These are phyloP conservation scores for Sisymbrium irio DNA, from an alignment of 345 rosid species.

Conservation along the genomic window DNA sequence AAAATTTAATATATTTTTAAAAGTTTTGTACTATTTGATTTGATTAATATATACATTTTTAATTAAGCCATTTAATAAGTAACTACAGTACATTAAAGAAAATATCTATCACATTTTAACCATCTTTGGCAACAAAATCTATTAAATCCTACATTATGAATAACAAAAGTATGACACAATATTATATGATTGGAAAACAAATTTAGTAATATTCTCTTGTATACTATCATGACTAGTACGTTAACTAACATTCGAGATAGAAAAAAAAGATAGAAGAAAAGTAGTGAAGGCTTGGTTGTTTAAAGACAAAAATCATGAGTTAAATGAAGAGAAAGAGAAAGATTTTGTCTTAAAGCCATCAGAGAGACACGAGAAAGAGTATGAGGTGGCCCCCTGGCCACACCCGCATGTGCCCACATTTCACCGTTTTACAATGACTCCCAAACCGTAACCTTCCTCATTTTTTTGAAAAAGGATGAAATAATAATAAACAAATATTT, in stretches of 20 bases:
- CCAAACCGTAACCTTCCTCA: conserved; percentile 28
- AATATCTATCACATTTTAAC: not conserved
- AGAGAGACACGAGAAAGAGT: conserved; percentile 36
- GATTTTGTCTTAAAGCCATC: conserved; percentile 37
- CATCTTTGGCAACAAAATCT: too few relatives aligned
- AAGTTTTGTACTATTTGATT: too few relatives aligned
- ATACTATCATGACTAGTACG: not conserved
- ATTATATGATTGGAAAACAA: not conserved
- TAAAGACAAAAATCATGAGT: conserved; percentile 21
- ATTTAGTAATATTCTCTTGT: not conserved
- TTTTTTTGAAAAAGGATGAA: not conserved
- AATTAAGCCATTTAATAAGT: not conserved
- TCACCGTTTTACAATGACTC: conserved; percentile 38
- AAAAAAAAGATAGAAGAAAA: not conserved
- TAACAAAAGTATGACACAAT: not conserved
- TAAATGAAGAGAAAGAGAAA: conserved; percentile 26
- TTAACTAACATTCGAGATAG: conserved; percentile 2
- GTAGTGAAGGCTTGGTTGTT: conserved; percentile 14
- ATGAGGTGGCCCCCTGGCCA: conserved; percentile 42
- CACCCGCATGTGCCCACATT: conserved; percentile 39
- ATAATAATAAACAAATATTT: not conserved
- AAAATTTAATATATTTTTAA: not conserved
- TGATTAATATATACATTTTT: not conserved
- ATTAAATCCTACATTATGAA: not conserved
- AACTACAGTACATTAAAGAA: not conserved